Evolutionary conservation across 164 flowering plant species (phyloP).

Genomic region (Piper betle): DNA sequence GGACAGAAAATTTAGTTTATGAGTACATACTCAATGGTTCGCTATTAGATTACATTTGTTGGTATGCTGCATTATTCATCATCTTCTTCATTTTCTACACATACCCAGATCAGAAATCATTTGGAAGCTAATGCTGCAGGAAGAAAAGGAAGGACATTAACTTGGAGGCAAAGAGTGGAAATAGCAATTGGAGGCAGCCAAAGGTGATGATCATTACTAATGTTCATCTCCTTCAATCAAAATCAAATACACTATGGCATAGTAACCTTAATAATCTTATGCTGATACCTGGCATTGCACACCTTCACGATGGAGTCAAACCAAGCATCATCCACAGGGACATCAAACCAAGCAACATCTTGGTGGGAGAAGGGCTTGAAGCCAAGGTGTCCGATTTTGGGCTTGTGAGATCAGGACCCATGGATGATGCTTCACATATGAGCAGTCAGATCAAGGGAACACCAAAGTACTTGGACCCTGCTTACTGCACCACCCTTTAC

Average conservation of each 20-base stretch:
- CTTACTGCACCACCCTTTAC: constrained; percentile 51
- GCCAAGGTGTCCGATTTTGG: constrained; percentile 72
- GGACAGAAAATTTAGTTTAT: constrained; percentile 35
- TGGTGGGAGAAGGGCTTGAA: constrained; percentile 42
- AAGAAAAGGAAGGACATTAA: constrained; percentile 33
- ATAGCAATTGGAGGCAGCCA: constrained; percentile 73
- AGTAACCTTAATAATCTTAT: not conserved
- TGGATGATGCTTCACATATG: constrained; percentile 57
- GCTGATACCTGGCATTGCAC: constrained; percentile 34
- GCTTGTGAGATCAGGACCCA: constrained; percentile 49
- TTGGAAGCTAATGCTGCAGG: constrained; percentile 15
- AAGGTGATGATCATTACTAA: constrained; percentile 23
- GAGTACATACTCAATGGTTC: constrained; percentile 63
- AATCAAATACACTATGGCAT: not conserved
- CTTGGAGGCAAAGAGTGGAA: constrained; percentile 61
- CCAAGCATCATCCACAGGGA: constrained; percentile 70
- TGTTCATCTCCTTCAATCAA: not conserved
- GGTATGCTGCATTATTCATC: constrained; percentile 20
- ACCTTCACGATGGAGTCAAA: constrained; percentile 47
- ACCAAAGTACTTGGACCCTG: constrained; percentile 70
- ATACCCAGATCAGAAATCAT: not conserved
- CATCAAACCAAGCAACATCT: constrained; percentile 63
- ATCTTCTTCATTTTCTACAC: not conserved
- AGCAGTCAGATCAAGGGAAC: constrained; percentile 68
- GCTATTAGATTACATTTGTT: constrained; percentile 45